Percentiles rank a stretch among this genome's conserved stretches.
Conservation (phyloP, 2,329 filamentous ascomycete species). For the Whalleya microplaca region DNA sequence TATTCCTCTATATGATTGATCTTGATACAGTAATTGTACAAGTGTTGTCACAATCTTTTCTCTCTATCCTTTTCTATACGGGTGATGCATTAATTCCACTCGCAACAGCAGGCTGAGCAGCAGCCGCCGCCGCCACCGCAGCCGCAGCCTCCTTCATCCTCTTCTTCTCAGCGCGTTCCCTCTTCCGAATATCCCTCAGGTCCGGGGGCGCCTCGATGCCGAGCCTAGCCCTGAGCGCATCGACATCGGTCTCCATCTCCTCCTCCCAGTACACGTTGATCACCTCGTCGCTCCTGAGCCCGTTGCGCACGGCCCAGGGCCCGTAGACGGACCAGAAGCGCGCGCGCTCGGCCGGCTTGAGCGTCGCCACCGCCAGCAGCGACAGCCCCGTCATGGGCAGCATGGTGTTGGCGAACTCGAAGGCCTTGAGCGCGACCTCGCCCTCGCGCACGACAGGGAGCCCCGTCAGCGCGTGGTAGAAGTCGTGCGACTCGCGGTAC, state of each 20-base stretch:
- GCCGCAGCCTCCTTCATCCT: constrained; percentile 55
- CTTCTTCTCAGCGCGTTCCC: constrained; percentile 70
- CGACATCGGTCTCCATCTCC: constrained; percentile 81
- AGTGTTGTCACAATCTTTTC: constrained; percentile 11
- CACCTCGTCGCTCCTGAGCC: constrained; percentile 73
- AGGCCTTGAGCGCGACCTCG: constrained; percentile 95
- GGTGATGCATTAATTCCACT: constrained; percentile 1
- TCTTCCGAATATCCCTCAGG: constrained; percentile 74
- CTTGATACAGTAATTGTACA: constrained; percentile 18
- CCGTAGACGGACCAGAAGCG: constrained; percentile 77
- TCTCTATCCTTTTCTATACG: not conserved
- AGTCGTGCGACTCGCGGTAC: constrained; percentile 96
- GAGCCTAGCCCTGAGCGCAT: constrained; percentile 72
- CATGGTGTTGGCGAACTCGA: constrained; percentile 94
- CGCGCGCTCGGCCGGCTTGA: constrained; percentile 79
- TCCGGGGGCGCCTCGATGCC: constrained; percentile 90
- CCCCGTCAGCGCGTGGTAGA: constrained; percentile 93
- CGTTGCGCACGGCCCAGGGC: constrained; percentile 90
- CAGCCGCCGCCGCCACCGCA: not conserved
- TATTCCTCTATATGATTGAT: constrained; percentile 3
- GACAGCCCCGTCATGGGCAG: constrained; percentile 94
- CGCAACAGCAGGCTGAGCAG: constrained; percentile 3
- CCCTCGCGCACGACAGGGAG: constrained; percentile 92
- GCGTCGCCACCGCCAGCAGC: constrained; percentile 81
- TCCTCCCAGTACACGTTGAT: constrained; percentile 99